Conservation (phyloP, 257 asterid genomes). For the Anisodus tanguticus region DNA sequence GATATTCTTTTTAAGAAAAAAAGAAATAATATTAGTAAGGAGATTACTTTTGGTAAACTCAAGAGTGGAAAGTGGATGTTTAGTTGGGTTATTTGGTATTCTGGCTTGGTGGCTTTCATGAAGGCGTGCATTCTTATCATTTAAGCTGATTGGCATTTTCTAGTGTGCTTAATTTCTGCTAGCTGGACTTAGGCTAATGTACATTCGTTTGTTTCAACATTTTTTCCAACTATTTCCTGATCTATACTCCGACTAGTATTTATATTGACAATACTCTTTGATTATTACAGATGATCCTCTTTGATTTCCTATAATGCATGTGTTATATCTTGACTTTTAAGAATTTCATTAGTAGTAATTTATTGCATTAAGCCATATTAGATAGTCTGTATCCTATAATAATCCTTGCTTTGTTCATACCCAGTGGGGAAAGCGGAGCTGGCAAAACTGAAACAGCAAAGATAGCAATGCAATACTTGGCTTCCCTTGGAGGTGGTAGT, state of each 20-base stretch:
- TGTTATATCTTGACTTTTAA: background rate
- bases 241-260: background rate
- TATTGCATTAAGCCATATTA: background rate
- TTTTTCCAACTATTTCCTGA: background rate
- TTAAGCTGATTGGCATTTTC: background rate
- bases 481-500: slow-evolving; percentile 96
- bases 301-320: background rate
- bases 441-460: slow-evolving; percentile 99
- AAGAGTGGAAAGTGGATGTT: background rate
- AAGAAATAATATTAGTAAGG: background rate
- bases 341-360: background rate
- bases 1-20: background rate
- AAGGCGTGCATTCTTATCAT: background rate
- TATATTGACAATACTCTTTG: background rate
- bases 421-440: slow-evolving; percentile 99
- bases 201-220: slow-evolving; percentile 4
- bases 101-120: slow-evolving; percentile 5
- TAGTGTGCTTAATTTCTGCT: slow-evolving; percentile 1
- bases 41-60: slow-evolving; percentile 20
- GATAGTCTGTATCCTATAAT: slow-evolving; percentile 26
- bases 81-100: background rate
- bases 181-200: background rate
- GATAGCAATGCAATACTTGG: slow-evolving; percentile 98
- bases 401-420: slow-evolving; percentile 33
- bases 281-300: background rate